Conservation (phyloP, 805 yeast species). For the Candida montana region DNA sequence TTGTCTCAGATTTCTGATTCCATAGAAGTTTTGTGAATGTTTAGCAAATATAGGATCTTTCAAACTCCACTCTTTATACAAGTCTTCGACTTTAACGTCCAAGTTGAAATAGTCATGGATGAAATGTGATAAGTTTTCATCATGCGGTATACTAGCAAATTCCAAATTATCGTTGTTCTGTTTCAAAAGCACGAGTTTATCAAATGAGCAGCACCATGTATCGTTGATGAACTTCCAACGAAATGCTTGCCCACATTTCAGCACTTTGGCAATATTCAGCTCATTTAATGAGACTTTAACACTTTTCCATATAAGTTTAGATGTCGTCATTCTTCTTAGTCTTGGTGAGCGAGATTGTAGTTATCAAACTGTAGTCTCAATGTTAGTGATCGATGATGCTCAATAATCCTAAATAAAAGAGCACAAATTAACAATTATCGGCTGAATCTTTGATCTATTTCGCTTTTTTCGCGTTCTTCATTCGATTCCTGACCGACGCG, state of each 20-base stretch:
- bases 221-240: constrained; percentile 46
- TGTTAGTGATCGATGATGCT: too few relatives aligned
- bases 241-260: constrained; percentile 84
- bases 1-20: constrained; percentile 81
- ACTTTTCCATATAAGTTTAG: constrained; percentile 16
- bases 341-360: too few relatives aligned
- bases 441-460: too few relatives aligned
- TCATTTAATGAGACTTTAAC: constrained; percentile 32
- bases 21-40: constrained; percentile 40
- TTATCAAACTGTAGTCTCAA: too few relatives aligned
- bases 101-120: constrained; percentile 69
- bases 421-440: too few relatives aligned
- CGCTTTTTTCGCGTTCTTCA: too few relatives aligned
- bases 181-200: constrained; percentile 56
- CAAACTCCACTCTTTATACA: constrained; percentile 58
- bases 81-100: constrained; percentile 42
- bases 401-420: too few relatives aligned
- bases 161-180: constrained; percentile 50
- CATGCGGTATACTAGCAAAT: constrained; percentile 40
- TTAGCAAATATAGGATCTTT: constrained; percentile 47
- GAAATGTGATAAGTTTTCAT: constrained; percentile 35
- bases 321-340: neutral
- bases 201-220: constrained; percentile 61
- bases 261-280: constrained; percentile 54
- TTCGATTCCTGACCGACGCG: too few relatives aligned